A percentile compares a stretch with the other conserved stretches of the same genome.
Evolutionary conservation across 164 flowering plant species (phyloP).

Genomic region (Annona squamosa): DNA sequence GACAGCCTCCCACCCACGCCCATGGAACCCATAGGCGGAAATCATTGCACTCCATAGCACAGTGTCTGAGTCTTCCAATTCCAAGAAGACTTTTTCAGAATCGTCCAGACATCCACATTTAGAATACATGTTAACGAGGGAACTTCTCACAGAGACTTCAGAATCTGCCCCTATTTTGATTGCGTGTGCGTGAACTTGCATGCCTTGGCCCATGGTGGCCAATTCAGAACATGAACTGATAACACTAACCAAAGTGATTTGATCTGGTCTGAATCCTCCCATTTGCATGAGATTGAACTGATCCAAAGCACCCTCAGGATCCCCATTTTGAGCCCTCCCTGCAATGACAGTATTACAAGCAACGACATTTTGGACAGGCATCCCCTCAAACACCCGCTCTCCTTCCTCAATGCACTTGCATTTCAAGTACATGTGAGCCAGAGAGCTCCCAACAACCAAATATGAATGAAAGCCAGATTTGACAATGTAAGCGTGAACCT

Average conservation of each 20-base stretch:
- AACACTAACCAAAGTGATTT: conserved; percentile 59
- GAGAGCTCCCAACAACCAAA: conserved; percentile 58
- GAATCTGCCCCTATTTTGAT: conserved; percentile 44
- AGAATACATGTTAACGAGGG: conserved; percentile 70
- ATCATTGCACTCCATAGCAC: conserved; percentile 76
- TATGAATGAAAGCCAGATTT: conserved; percentile 43
- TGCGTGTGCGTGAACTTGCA: conserved; percentile 62
- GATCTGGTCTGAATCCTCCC: conserved; percentile 57
- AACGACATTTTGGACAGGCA: conserved; percentile 54
- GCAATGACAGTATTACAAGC: conserved; percentile 72
- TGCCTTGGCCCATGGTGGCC: conserved; percentile 70
- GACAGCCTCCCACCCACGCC: conserved; percentile 51
- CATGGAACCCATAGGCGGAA: conserved; percentile 76
- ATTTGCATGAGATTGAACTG: conserved; percentile 49
- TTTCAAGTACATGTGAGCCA: conserved; percentile 81
- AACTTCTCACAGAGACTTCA: conserved; percentile 35
- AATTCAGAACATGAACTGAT: conserved; percentile 69
- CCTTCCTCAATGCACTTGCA: conserved; percentile 48
- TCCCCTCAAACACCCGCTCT: conserved; percentile 38
- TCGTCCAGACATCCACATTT: conserved; percentile 69
- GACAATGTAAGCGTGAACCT: conserved; percentile 37
- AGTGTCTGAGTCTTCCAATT: conserved; percentile 30
- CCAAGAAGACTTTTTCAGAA: conserved; percentile 44
- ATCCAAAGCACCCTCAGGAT: conserved; percentile 44
- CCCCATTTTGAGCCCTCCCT: conserved; percentile 60